Evolutionary conservation across 208 protist genomes (phyloP), one percentile per base, ranked within the genome.

Genomic region (Crithidia fasciculata): DNA sequence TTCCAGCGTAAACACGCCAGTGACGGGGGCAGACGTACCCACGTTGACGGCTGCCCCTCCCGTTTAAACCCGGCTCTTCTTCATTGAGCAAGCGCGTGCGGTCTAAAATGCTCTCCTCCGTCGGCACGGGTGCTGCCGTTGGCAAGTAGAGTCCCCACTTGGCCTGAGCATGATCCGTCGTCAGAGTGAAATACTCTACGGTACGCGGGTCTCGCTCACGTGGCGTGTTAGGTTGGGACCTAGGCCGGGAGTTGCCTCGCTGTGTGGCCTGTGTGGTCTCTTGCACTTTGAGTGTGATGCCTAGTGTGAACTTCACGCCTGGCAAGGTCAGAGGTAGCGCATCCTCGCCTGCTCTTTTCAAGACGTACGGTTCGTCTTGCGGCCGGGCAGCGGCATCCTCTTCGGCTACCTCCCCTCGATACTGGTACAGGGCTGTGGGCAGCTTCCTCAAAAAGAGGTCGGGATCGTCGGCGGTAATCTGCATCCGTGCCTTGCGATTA

Each of bases 21-120:
- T 59, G 55, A 41, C 55, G 16, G 55, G 55, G 55, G 55, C 55
- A 59, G 55, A 59, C 55, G 55, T 59, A 59, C 55, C 55, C 55
- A 59, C 55, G 55, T 15, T 15, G 55, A 59, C 55, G 55, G 18
- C 55, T 59, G 55, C 28, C 55, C 55, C 55, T 59, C 55, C 55
- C 55, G 28, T 59, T 59, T 59, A 59, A 41, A 41, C 28, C 55
- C 55, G 28, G 16, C 18, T 9, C 55, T 13, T 40, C 16, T 40
- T 36, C 28, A 40, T 40, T 40, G 9, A 59, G 28, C 8, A 59
- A 18, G 8, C 55, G 55, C 8, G 5, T 19, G 6, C 55, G 5
- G 28, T 40, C 55, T 18, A 15, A 19, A 15, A 59, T 18, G 8
- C 18, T 8, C 55, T 59, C 55, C 18, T 9, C 55, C 6, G 28